Evolutionary conservation across 2,329 filamentous ascomycete species (phyloP).

Genomic region (Colletotrichum truncatum): DNA sequence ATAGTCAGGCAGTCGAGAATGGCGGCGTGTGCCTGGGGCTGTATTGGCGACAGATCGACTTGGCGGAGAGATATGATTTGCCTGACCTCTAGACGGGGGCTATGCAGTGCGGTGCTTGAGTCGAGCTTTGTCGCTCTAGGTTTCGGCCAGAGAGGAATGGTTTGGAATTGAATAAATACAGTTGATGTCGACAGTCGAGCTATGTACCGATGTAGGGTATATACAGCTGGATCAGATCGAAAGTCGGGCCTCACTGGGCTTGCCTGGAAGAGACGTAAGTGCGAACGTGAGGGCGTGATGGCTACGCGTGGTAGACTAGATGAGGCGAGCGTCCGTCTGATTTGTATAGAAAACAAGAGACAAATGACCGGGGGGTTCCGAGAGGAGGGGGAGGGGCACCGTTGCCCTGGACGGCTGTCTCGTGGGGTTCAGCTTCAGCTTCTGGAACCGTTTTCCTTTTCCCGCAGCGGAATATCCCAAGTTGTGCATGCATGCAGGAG

Average conservation of each 20-base stretch:
- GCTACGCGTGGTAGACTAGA: background rate
- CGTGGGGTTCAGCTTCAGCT: conserved; percentile 6
- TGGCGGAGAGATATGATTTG: background rate
- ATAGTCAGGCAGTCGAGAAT: background rate
- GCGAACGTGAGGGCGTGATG: background rate
- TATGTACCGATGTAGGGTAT: background rate
- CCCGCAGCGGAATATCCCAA: too few relatives aligned
- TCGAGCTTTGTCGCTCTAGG: background rate
- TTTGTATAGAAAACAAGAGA: conserved; percentile 27
- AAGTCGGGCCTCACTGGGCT: background rate
- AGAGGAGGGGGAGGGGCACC: conserved; percentile 14
- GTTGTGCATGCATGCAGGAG: conserved; percentile 15
- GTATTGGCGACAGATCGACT: background rate
- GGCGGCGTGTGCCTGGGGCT: background rate
- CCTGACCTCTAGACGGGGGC: conserved; percentile 15
- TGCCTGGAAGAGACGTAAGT: background rate
- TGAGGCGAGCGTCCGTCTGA: conserved; percentile 16
- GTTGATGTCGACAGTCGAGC: background rate
- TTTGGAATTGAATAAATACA: background rate
- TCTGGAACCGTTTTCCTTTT: conserved; percentile 6
- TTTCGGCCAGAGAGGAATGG: conserved; percentile 7
- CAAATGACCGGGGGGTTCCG: conserved; percentile 17
- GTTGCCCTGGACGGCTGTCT: conserved; percentile 21
- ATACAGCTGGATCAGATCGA: background rate
- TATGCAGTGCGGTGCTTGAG: background rate